Base-by-base conservation (phyloP, 371 early-diverging fungal species). In the Paraphysoderma sedebokerense region DNA sequence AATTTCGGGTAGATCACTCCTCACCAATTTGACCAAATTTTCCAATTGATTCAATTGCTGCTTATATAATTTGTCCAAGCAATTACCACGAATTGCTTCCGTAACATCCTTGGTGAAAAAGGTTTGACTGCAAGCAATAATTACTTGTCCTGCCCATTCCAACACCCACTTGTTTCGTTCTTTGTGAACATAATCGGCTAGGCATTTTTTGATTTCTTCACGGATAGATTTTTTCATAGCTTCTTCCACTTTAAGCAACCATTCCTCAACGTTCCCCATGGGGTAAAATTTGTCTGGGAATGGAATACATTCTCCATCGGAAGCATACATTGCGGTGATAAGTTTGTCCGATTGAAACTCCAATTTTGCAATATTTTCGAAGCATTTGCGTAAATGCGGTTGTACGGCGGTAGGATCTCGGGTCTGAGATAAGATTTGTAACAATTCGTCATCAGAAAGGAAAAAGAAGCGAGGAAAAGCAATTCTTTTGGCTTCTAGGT, bases 381-480 rank as follows among this genome's bases (percentile, higher is more conserved):
- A 73, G 47, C 71, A 71, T 40, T 73, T 75, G 19, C 72, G 63
- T 19, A 75, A 47, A 46, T 74, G 73, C 1, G 73, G 73, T 44
- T 75, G 73, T 0, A 75, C 72, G 12, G 72, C 72, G 11, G 67
- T 68, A 1, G 72, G 72, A 48, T 75, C 74, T 45, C 69, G 67
- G 2, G 72, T 70, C 48, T 75, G 73, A 26, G 74, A 74, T 27
- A 75, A 49, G 39, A 75, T 72, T 42, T 73, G 72, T 11, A 75
- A 57, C 44, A 75, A 54, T 49, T 75, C 76, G 48, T 73, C 76
- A 50, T 75, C 73, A 12, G 67, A 66, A 29, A 75, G 54, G 62
- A 75, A 75, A 53, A 71, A 73, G 52, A 75, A 75, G 40, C 76
- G 56, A 8, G 73, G 74, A 46, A 75, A 75, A 8, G 69, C 49